phyloP scores from a whole-genome alignment of 1,284 basidiomycete genomes.

The Schizopora paradoxa region DNA sequence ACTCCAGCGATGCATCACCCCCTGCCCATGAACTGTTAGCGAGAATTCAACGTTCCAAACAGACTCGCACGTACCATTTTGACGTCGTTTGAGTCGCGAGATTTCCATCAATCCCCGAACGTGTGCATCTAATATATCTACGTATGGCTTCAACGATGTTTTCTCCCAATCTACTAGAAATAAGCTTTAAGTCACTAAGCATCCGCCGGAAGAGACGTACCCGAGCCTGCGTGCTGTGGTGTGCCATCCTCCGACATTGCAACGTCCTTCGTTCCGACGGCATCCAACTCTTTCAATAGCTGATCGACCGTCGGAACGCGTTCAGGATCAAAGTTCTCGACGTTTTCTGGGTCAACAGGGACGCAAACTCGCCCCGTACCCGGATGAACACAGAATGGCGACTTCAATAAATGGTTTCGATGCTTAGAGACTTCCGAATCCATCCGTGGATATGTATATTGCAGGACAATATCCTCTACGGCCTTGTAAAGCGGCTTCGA shows the following conservation, averaged over 20 bases:
- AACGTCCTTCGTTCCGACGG: constrained; percentile 31
- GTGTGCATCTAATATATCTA: constrained; percentile 86
- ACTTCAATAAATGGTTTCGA: constrained; percentile 96
- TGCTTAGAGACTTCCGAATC: constrained; percentile 98
- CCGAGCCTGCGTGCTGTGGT: constrained; percentile 48
- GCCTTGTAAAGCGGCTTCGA: constrained; percentile 29
- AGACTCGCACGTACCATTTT: too few species aligned
- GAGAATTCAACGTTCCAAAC: too few species aligned
- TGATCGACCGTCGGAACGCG: constrained; percentile 83
- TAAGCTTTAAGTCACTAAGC: not conserved
- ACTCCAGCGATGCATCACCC: too few species aligned
- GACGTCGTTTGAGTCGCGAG: too few species aligned
- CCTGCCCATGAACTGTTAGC: too few species aligned
- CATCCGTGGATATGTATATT: constrained; percentile 95
- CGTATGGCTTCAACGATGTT: constrained; percentile 81
- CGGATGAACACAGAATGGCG: constrained; percentile 96
- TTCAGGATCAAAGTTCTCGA: constrained; percentile 86
- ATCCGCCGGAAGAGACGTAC: constrained; percentile 6
- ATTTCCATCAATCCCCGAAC: constrained; percentile 50
- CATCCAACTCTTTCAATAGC: constrained; percentile 75
- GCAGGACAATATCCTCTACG: constrained; percentile 84
- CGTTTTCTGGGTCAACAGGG: constrained; percentile 74
- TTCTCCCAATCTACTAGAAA: constrained; percentile 53
- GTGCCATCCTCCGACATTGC: constrained; percentile 20
- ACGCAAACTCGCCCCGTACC: constrained; percentile 96